phyloP scores from a whole-genome alignment of 2,329 filamentous ascomycete species.

The Arthrocladium fulminans region DNA sequence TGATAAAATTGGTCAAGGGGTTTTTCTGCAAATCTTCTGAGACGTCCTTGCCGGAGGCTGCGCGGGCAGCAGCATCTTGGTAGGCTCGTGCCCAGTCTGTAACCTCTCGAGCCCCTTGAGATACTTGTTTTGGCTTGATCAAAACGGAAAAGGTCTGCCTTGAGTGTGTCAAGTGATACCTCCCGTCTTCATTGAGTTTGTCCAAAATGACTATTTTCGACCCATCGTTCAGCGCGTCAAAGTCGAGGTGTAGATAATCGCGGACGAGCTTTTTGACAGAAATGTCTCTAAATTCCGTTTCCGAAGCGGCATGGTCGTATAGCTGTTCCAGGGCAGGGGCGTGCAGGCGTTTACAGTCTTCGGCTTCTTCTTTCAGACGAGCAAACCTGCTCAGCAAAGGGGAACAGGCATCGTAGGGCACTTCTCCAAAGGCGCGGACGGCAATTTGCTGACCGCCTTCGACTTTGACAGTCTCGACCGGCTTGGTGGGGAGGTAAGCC shows the following conservation, averaged over 20 bases:
- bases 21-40: slow-evolving; percentile 25
- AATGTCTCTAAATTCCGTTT: slow-evolving; percentile 27
- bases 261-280: slow-evolving; percentile 32
- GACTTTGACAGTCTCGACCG: neutral
- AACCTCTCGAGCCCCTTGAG: slow-evolving; percentile 42
- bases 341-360: slow-evolving; percentile 1
- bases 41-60: slow-evolving; percentile 26
- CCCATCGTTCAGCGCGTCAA: slow-evolving; percentile 16
- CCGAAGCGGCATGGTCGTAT: slow-evolving; percentile 32
- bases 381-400: slow-evolving; percentile 1
- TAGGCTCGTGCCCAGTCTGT: slow-evolving; percentile 49
- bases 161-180: slow-evolving; percentile 30
- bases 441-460: neutral
- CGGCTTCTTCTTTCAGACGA: neutral
- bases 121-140: slow-evolving; percentile 44
- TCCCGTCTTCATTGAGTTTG: slow-evolving; percentile 21
- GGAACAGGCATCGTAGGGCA: neutral
- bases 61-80: slow-evolving; percentile 40
- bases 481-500: slow-evolving; percentile 16
- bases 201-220: slow-evolving; percentile 2
- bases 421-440: slow-evolving; percentile 1
- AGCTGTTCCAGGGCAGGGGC: slow-evolving; percentile 28
- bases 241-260: slow-evolving; percentile 27
- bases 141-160: slow-evolving; percentile 11
- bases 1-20: slow-evolving; percentile 36